A percentile compares a stretch with the other conserved stretches of the same genome.
Conservation (phyloP, 176 grass and related monocot species). For the Lolium perenne region DNA sequence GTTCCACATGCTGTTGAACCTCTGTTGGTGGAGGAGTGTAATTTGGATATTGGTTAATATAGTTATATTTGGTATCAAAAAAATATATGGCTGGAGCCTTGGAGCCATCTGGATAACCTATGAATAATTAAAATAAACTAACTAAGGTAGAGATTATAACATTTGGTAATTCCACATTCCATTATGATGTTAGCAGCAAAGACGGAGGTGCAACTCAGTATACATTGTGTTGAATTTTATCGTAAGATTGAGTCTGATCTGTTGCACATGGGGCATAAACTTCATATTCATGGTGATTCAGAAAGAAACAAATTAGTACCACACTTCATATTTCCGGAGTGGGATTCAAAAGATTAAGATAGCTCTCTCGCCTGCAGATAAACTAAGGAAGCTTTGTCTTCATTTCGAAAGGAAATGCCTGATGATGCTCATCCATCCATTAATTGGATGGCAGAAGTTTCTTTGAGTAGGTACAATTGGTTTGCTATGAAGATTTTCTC, state of each 20-base stretch:
- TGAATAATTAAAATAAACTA: slow-evolving; percentile 47
- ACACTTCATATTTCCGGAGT: slow-evolving; percentile 34
- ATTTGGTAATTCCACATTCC: slow-evolving; percentile 64
- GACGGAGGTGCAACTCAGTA: slow-evolving; percentile 38
- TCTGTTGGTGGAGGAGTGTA: too few species aligned
- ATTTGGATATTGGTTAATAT: too few species aligned
- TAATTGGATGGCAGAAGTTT: too few species aligned
- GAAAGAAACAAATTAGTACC: slow-evolving; percentile 31
- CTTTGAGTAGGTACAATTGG: too few species aligned
- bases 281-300: slow-evolving; percentile 42
- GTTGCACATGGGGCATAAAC: slow-evolving; percentile 21
- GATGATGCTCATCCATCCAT: too few species aligned
- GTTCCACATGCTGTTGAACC: too few species aligned
- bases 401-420: too few species aligned
- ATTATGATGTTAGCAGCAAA: slow-evolving; percentile 57
- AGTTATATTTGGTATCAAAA: too few species aligned
- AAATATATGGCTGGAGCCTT: too few species aligned
- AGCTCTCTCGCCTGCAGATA: slow-evolving; percentile 36
- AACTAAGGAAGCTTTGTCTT: too few species aligned
- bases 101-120: too few species aligned
- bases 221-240: slow-evolving; percentile 59
- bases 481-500: too few species aligned
- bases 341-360: slow-evolving; percentile 64
- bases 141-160: slow-evolving; percentile 67
- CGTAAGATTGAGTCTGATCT: slow-evolving; percentile 53